Evolutionary conservation across 2,329 filamentous ascomycete genomes (phyloP).

Genomic region (Ustulina deusta): DNA sequence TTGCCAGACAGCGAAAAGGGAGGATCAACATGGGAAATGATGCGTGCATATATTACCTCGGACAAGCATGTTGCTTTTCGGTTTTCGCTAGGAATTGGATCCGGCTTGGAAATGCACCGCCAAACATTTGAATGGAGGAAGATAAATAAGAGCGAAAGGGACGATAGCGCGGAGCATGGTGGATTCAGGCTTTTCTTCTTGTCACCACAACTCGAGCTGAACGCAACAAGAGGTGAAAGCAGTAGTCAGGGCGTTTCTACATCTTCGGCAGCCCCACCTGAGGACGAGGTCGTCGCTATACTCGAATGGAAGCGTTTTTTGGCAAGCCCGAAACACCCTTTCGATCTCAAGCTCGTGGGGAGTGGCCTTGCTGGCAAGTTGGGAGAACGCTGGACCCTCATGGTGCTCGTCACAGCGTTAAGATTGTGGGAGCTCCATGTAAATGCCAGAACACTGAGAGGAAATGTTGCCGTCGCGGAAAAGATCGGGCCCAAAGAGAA

Average conservation of each 20-base stretch:
- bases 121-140: conserved; percentile 42
- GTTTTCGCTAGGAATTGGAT: conserved; percentile 37
- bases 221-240: neutral
- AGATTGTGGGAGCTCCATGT: conserved; percentile 33
- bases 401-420: conserved; percentile 32
- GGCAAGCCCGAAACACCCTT: conserved; percentile 31
- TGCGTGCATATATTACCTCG: conserved; percentile 3
- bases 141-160: conserved; percentile 32
- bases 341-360: conserved; percentile 29
- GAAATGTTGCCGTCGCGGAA: conserved; percentile 15
- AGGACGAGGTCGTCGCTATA: conserved; percentile 24
- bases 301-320: conserved; percentile 29
- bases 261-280: neutral
- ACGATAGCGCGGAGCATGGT: conserved; percentile 26
- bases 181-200: conserved; percentile 33
- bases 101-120: conserved; percentile 25
- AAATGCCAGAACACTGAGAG: conserved; percentile 11
- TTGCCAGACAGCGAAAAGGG: neutral
- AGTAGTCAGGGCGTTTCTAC: neutral
- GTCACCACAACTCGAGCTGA: neutral
- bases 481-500: neutral
- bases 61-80: conserved; percentile 27
- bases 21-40: neutral
- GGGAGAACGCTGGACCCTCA: conserved; percentile 30
- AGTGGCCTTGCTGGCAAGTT: conserved; percentile 19